Conservation (phyloP, 139 green algal species). For the Micractinium conductrix region DNA sequence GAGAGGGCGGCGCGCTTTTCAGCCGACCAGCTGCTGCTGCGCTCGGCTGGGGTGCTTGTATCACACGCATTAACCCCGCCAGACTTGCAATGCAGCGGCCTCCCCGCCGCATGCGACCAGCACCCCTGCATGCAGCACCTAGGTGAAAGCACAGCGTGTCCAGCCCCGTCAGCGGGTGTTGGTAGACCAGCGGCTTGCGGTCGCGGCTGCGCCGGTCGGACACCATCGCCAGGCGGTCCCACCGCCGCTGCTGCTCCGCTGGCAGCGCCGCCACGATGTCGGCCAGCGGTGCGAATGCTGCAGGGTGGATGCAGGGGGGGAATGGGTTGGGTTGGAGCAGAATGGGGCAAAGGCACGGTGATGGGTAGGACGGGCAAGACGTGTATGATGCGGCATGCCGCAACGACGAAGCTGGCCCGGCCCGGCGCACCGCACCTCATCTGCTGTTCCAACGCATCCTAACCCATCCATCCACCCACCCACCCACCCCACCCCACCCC, state of each 20-base stretch:
- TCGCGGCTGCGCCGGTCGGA: slow-evolving; percentile 41
- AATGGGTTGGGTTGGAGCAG: no score
- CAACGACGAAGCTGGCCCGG: no score
- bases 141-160: slow-evolving; percentile 61
- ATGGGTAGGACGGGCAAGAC: no score
- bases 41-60: neutral
- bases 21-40: no score
- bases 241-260: slow-evolving; percentile 34
- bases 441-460: no score
- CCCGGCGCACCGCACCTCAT: no score
- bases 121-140: neutral
- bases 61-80: neutral
- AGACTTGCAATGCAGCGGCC: neutral
- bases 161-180: slow-evolving; percentile 50
- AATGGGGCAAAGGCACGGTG: no score
- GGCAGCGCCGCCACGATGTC: slow-evolving; percentile 40
- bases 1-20: no score
- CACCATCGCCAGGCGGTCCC: slow-evolving; percentile 57
- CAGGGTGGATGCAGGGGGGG: neutral
- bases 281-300: slow-evolving; percentile 51
- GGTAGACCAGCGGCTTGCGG: slow-evolving; percentile 59
- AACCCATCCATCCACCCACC: neutral
- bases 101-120: neutral
- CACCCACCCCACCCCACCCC: neutral
- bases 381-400: no score